A percentile compares a stretch with the other conserved stretches of the same genome.
phyloP scores from a whole-genome alignment of 805 yeast genomes.

The Candida tammaniensis region DNA sequence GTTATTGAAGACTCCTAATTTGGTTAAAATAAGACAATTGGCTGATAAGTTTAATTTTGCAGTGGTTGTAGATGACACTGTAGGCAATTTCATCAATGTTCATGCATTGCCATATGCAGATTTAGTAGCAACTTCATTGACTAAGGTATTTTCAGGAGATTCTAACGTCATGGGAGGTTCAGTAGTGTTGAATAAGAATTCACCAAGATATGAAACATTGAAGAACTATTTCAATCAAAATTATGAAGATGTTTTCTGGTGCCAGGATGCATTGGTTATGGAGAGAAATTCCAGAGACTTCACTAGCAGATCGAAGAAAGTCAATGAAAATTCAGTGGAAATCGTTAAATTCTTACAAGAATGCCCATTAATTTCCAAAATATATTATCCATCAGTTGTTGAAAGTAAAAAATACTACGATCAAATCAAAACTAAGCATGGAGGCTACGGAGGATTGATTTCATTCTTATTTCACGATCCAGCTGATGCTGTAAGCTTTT shows the following conservation, averaged over 20 bases:
- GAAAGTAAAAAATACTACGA: slow-evolving; percentile 67
- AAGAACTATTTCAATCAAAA: slow-evolving; percentile 49
- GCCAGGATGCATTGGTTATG: slow-evolving; percentile 86
- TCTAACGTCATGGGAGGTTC: slow-evolving; percentile 96
- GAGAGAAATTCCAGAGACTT: slow-evolving; percentile 95
- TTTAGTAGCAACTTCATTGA: slow-evolving; percentile 78
- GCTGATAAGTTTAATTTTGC: slow-evolving; percentile 71
- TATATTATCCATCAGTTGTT: slow-evolving; percentile 68
- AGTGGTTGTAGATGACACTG: slow-evolving; percentile 89
- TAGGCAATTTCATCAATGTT: slow-evolving; percentile 85
- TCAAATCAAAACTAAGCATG: slow-evolving; percentile 57
- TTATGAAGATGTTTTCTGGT: slow-evolving; percentile 80
- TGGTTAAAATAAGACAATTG: slow-evolving; percentile 59
- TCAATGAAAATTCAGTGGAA: slow-evolving; percentile 54
- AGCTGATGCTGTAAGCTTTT: slow-evolving; percentile 67
- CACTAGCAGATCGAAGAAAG: slow-evolving; percentile 53
- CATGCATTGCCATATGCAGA: slow-evolving; percentile 83
- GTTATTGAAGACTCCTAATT: slow-evolving; percentile 79
- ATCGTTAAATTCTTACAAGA: slow-evolving; percentile 52
- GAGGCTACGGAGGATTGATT: slow-evolving; percentile 88
- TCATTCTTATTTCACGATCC: slow-evolving; percentile 69
- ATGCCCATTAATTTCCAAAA: slow-evolving; percentile 53
- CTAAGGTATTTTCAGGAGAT: slow-evolving; percentile 92
- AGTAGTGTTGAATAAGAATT: slow-evolving; percentile 68
- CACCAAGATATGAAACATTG: slow-evolving; percentile 48